phyloP scores from a whole-genome alignment of 2,329 filamentous ascomycete species.

The Pestalotiopsis sp. region DNA sequence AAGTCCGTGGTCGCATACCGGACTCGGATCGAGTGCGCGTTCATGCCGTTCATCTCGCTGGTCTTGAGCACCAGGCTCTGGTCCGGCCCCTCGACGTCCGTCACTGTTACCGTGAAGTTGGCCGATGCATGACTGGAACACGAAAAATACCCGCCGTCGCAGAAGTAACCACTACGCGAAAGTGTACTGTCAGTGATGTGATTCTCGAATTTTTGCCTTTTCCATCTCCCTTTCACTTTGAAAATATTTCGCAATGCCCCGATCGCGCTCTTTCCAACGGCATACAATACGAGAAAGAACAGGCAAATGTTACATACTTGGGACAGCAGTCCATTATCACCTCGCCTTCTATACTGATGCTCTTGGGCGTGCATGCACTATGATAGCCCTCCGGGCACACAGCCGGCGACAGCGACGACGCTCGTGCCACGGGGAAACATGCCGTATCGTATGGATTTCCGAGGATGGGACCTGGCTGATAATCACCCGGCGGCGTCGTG shows the following conservation, averaged over 20 bases:
- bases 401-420: constrained; percentile 1
- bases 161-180: background rate
- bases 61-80: background rate
- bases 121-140: background rate
- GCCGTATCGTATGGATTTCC: constrained; percentile 5
- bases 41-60: background rate
- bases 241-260: too few species aligned
- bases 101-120: background rate
- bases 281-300: background rate
- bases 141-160: background rate
- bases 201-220: too few species aligned
- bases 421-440: constrained; percentile 2
- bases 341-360: background rate
- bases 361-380: background rate
- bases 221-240: too few species aligned
- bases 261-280: too few species aligned
- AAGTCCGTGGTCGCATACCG: constrained; percentile 1
- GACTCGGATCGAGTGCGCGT: constrained; percentile 5
- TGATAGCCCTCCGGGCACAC: constrained; percentile 1
- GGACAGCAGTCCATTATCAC: constrained; percentile 4
- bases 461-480: background rate
- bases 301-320: background rate
- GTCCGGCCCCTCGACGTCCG: background rate
- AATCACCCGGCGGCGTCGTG: background rate
- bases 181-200: too few species aligned